These are phyloP conservation scores for Zalerion maritima DNA, from an alignment of 495 filamentous ascomycete species.

Conservation along the genomic window DNA sequence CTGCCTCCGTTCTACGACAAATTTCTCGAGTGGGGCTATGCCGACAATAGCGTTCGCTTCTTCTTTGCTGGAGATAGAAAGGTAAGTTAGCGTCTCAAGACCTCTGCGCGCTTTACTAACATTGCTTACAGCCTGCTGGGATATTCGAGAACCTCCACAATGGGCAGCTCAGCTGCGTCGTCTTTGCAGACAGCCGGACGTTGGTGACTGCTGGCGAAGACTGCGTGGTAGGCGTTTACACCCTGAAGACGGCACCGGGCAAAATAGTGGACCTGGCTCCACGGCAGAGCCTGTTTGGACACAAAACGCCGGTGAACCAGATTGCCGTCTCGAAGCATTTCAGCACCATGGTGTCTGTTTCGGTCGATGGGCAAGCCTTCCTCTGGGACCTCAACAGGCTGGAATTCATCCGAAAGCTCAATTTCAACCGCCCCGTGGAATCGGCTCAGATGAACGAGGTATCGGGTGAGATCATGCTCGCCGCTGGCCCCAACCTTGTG, in stretches of 20 bases:
- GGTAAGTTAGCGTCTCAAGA: slow-evolving; percentile 14
- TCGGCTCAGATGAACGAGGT: slow-evolving; percentile 81
- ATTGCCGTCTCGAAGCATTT: slow-evolving; percentile 80
- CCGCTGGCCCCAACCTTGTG: slow-evolving; percentile 52
- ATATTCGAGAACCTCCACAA: slow-evolving; percentile 89
- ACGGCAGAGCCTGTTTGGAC: slow-evolving; percentile 74
- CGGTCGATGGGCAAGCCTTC: slow-evolving; percentile 64
- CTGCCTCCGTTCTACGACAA: slow-evolving; percentile 79
- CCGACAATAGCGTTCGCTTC: slow-evolving; percentile 84
- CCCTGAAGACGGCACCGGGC: slow-evolving; percentile 34
- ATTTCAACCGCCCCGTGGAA: slow-evolving; percentile 34
- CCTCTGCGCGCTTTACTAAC: neutral
- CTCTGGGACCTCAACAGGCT: slow-evolving; percentile 90
- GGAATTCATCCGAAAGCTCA: slow-evolving; percentile 67
- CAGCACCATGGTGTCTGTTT: slow-evolving; percentile 69
- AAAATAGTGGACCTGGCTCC: slow-evolving; percentile 68
- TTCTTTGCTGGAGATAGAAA: slow-evolving; percentile 65
- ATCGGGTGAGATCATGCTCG: slow-evolving; percentile 75
- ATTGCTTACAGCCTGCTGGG: slow-evolving; percentile 38
- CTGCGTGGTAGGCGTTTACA: slow-evolving; percentile 78
- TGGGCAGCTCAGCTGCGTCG: slow-evolving; percentile 64
- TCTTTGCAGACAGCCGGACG: slow-evolving; percentile 78
- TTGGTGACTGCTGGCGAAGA: slow-evolving; percentile 84
- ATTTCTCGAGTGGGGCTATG: slow-evolving; percentile 92
- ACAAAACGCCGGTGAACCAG: slow-evolving; percentile 62